These are phyloP conservation scores for Penicillium polonicum DNA, from an alignment of 2,329 filamentous ascomycete genomes.

Conservation along the genomic window DNA sequence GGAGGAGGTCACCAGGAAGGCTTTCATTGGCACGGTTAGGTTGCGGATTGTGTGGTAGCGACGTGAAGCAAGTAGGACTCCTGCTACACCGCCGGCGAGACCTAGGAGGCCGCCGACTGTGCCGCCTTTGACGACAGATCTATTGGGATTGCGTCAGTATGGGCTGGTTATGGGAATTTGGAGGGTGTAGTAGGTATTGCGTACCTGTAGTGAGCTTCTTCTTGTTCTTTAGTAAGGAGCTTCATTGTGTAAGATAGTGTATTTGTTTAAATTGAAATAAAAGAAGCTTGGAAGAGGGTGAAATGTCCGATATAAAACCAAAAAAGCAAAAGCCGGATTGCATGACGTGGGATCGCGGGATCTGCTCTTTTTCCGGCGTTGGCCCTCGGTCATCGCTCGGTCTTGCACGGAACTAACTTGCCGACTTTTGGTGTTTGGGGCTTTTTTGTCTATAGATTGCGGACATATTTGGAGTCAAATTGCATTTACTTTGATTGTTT, in stretches of 20 bases:
- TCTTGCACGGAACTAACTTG: conserved; percentile 8
- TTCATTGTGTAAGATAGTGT: conserved; percentile 66
- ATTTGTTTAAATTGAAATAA: background rate
- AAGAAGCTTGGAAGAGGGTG: background rate
- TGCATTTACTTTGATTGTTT: background rate
- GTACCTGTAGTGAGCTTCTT: conserved; percentile 76
- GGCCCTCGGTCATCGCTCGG: conserved; percentile 11
- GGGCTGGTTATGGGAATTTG: conserved; percentile 7
- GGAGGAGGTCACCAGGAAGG: conserved; percentile 81
- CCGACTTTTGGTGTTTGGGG: background rate
- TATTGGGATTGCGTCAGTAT: conserved; percentile 30
- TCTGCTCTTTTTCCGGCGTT: conserved; percentile 20
- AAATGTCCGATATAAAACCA: conserved; percentile 9
- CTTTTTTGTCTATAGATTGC: background rate
- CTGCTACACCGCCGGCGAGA: conserved; percentile 63
- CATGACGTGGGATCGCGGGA: conserved; percentile 29
- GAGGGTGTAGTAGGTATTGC: conserved; percentile 14
- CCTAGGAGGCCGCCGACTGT: conserved; percentile 69
- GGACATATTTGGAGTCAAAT: background rate
- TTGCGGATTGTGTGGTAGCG: conserved; percentile 75
- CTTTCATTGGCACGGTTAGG: conserved; percentile 84
- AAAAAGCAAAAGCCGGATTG: conserved; percentile 24
- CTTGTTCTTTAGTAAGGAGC: conserved; percentile 91
- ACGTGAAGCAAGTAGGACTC: conserved; percentile 64
- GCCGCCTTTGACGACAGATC: conserved; percentile 76